Conservation (phyloP, 306 rosid genomes). For the Sophora flavescens region DNA sequence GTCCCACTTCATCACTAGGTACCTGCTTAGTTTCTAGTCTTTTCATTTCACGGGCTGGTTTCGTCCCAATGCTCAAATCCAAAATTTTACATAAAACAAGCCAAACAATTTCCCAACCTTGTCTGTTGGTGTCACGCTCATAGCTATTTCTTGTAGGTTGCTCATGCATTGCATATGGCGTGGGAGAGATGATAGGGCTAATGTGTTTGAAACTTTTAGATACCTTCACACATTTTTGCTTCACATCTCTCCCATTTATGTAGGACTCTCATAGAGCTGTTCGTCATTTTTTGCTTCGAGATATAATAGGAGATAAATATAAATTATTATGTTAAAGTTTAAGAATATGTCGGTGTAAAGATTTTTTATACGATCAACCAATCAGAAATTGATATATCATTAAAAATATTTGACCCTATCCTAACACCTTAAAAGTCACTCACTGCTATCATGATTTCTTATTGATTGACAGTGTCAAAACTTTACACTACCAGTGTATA, state of each 20-base stretch:
- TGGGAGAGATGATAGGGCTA: background rate
- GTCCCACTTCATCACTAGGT: constrained; percentile 25
- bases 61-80: constrained; percentile 34
- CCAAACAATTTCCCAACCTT: constrained; percentile 41
- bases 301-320: too few relatives aligned
- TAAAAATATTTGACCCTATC: too few relatives aligned
- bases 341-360: too few relatives aligned
- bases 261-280: background rate
- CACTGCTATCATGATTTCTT: too few relatives aligned
- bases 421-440: too few relatives aligned
- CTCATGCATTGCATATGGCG: constrained; percentile 16
- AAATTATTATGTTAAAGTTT: too few relatives aligned
- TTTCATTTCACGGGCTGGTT: constrained; percentile 45
- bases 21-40: constrained; percentile 34
- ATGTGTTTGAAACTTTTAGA: constrained; percentile 13
- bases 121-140: constrained; percentile 33
- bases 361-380: too few relatives aligned
- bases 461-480: too few relatives aligned
- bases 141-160: background rate
- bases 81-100: constrained; percentile 10
- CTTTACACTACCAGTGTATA: too few relatives aligned
- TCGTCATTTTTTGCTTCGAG: too few relatives aligned
- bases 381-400: too few relatives aligned
- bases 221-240: constrained; percentile 4
- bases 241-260: background rate